Evolutionary conservation across 345 rosid genomes (phyloP).

Genomic region (Citrus australasica): DNA sequence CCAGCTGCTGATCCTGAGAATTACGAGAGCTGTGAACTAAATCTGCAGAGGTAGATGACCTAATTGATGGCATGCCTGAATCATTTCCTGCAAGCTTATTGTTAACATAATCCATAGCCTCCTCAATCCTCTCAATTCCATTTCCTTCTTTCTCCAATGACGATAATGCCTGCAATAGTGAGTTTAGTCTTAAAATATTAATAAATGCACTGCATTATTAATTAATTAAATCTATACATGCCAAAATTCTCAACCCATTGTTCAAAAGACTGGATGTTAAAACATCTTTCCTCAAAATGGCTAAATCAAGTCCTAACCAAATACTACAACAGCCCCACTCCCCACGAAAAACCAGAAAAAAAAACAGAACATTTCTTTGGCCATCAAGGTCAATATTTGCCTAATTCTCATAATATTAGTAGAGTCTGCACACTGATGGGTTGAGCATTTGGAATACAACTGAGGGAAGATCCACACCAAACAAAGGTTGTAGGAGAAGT

Average conservation of each 20-base stretch:
- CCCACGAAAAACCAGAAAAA: neutral
- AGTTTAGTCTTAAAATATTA: slow-evolving; percentile 6
- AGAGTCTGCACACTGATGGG: neutral
- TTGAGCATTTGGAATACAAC: neutral
- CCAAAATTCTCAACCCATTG: neutral
- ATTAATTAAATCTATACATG: neutral
- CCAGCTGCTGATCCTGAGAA: slow-evolving; percentile 35
- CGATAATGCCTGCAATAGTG: slow-evolving; percentile 51
- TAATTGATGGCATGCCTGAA: slow-evolving; percentile 10
- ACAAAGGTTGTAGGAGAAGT: neutral
- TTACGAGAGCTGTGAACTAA: slow-evolving; percentile 25
- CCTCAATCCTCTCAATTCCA: slow-evolving; percentile 47
- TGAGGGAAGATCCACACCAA: slow-evolving; percentile 1
- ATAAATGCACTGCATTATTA: neutral
- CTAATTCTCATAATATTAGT: neutral
- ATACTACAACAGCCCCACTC: neutral
- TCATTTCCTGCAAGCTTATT: slow-evolving; percentile 46
- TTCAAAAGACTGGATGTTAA: neutral
- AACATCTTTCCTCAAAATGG: neutral
- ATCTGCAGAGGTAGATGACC: slow-evolving; percentile 27
- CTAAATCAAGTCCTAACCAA: neutral
- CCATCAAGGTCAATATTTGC: neutral
- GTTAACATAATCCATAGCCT: slow-evolving; percentile 61
- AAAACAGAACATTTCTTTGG: neutral
- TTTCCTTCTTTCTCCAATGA: slow-evolving; percentile 38